Evolutionary conservation across 1,139 yeast species (phyloP).

Genomic region (Saccharomyces hybrid): DNA sequence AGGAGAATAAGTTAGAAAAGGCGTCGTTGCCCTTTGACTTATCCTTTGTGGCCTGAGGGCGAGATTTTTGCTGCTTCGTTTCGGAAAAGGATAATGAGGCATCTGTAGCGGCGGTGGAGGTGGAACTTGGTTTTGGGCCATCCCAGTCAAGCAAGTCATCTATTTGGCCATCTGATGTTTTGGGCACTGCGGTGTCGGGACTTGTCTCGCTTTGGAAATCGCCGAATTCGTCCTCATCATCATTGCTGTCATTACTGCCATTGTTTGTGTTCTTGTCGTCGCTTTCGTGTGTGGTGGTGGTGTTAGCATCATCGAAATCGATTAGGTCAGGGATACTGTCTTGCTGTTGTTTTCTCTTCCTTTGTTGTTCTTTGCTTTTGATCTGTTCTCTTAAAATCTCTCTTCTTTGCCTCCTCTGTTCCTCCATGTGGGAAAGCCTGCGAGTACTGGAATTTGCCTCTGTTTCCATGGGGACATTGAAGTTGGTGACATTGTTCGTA

Average conservation of each 20-base stretch:
- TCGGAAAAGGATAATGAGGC: neutral
- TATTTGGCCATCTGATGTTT: neutral
- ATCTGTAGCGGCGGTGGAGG: neutral
- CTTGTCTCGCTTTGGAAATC: conserved; percentile 31
- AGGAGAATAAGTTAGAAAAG: conserved; percentile 29
- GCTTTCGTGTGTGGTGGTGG: neutral
- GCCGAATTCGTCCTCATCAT: conserved; percentile 33
- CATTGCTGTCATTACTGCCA: neutral
- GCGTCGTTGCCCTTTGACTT: conserved; percentile 17
- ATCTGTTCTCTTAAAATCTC: conserved; percentile 31
- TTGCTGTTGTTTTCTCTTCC: conserved; percentile 19
- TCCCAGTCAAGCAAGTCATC: neutral
- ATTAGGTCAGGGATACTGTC: conserved; percentile 19
- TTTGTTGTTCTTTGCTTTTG: conserved; percentile 27
- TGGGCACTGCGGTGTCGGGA: conserved; percentile 1
- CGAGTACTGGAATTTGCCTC: conserved; percentile 11
- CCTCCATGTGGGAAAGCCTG: conserved; percentile 25
- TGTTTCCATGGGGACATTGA: conserved; percentile 1
- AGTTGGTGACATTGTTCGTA: conserved; percentile 5
- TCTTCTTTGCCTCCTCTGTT: conserved; percentile 32
- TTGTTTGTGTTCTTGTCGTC: no score
- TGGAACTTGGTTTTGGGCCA: neutral
- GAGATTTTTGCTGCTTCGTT: neutral
- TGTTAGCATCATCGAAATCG: conserved; percentile 15
- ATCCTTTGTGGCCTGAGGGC: conserved; percentile 1